Conservation (phyloP, 495 filamentous ascomycete species). For the Melanomma pulvis-pyrius region DNA sequence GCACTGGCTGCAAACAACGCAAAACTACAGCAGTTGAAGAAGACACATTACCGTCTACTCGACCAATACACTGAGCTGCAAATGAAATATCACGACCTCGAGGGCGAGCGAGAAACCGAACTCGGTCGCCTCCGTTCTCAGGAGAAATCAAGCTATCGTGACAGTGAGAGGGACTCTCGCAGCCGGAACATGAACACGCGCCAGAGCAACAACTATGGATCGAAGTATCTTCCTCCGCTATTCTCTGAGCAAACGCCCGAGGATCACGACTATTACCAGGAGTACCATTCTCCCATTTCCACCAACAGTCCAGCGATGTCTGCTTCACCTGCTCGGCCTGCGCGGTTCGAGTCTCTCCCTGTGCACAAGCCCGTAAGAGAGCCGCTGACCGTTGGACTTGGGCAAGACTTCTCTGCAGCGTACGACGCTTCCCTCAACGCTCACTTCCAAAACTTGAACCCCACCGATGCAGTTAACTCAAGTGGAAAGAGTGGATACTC, state of each 20-base stretch:
- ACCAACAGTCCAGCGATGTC: conserved; percentile 12
- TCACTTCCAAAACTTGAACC: conserved; percentile 21
- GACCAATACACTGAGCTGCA: conserved; percentile 45
- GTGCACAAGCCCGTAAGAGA: conserved; percentile 4
- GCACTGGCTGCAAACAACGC: conserved; percentile 50
- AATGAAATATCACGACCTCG: conserved; percentile 39
- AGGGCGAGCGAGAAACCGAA: conserved; percentile 29
- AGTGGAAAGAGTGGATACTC: conserved; percentile 40
- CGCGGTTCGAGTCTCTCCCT: conserved; percentile 29
- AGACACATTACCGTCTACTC: conserved; percentile 48
- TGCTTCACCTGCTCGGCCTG: conserved; percentile 20
- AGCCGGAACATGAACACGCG: conserved; percentile 25
- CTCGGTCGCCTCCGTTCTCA: conserved; percentile 8
- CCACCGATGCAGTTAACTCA: conserved; percentile 23
- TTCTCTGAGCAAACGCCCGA: conserved; percentile 2
- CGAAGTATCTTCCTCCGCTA: conserved; percentile 19
- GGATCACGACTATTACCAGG: conserved; percentile 27
- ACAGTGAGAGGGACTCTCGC: conserved; percentile 14
- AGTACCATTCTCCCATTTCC: conserved; percentile 34
- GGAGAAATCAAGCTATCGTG: conserved; percentile 11
- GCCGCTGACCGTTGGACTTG: conserved; percentile 1
- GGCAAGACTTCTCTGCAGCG: conserved; percentile 32
- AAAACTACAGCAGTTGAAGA: conserved; percentile 52
- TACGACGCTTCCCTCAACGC: conserved; percentile 31
- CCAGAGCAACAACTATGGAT: conserved; percentile 13